phyloP scores from a whole-genome alignment of 306 rosid genomes.

The Crotalaria pallida region DNA sequence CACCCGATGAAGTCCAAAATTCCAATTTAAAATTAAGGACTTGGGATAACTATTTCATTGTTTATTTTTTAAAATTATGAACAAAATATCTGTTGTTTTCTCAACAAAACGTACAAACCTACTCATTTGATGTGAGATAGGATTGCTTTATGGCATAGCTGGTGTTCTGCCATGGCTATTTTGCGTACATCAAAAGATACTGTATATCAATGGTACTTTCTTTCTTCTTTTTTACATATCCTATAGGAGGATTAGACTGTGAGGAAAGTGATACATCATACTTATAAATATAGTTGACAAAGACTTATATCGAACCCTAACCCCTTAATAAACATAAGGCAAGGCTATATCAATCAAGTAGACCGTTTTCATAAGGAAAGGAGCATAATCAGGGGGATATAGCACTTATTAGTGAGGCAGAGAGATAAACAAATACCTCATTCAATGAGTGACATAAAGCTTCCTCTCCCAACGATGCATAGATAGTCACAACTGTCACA shows the following conservation, averaged over 20 bases:
- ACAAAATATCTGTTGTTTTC: background rate
- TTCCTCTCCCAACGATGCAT: constrained; percentile 88
- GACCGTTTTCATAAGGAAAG: background rate
- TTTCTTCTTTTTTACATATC: background rate
- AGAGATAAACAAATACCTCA: constrained; percentile 54
- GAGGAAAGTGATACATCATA: background rate
- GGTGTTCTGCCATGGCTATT: no score
- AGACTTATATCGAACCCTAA: background rate
- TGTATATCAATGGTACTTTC: background rate
- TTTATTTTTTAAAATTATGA: no score
- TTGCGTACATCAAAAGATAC: background rate
- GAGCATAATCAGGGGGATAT: background rate
- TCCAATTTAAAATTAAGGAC: no score
- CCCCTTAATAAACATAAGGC: background rate
- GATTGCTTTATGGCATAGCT: no score
- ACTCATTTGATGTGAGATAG: no score
- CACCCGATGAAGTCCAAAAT: no score
- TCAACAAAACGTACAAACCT: background rate
- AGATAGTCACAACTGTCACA: constrained; percentile 81
- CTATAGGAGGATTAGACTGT: background rate
- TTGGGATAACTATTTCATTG: no score
- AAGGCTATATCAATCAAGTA: background rate
- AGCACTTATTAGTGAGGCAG: constrained; percentile 11
- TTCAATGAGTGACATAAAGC: constrained; percentile 79
- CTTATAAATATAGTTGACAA: background rate